These are phyloP conservation scores for Fusarium mexicanum DNA, from an alignment of 2,329 filamentous ascomycete species.

Conservation along the genomic window DNA sequence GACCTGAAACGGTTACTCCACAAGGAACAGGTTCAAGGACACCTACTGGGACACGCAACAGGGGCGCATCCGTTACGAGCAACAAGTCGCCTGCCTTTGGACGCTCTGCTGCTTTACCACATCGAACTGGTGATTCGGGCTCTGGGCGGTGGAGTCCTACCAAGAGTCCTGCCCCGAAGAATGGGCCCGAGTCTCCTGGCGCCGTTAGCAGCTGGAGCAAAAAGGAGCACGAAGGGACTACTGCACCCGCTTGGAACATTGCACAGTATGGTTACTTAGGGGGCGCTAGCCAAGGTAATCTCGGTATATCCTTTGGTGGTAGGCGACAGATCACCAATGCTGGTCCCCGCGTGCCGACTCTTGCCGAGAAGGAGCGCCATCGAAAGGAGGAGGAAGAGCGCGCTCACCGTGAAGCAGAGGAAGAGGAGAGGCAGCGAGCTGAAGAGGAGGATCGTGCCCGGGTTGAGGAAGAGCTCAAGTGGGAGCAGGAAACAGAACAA, in stretches of 20 bases:
- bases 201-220: slow-evolving; percentile 90
- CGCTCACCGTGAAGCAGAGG: slow-evolving; percentile 63
- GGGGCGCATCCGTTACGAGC: slow-evolving; percentile 66
- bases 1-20: slow-evolving; percentile 69
- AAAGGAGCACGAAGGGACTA: slow-evolving; percentile 80
- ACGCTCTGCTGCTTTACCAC: slow-evolving; percentile 52
- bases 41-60: slow-evolving; percentile 55
- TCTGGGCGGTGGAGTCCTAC: slow-evolving; percentile 70
- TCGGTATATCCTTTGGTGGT: slow-evolving; percentile 91
- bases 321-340: slow-evolving; percentile 91
- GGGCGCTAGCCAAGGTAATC: slow-evolving; percentile 93
- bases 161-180: slow-evolving; percentile 62
- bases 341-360: slow-evolving; percentile 78
- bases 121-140: slow-evolving; percentile 63
- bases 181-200: slow-evolving; percentile 61
- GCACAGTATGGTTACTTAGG: slow-evolving; percentile 99
- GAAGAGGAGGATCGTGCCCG: slow-evolving; percentile 73
- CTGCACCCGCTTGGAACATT: slow-evolving; percentile 96
- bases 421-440: slow-evolving; percentile 59
- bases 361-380: slow-evolving; percentile 84
- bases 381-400: slow-evolving; percentile 70
- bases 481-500: slow-evolving; percentile 72
- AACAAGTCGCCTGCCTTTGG: slow-evolving; percentile 64
- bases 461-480: slow-evolving; percentile 71
- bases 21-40: slow-evolving; percentile 69